A percentile compares a stretch with the other conserved stretches of the same genome.
phyloP scores from a whole-genome alignment of 73 alveolate species.

The Paramecium primaurelia region DNA sequence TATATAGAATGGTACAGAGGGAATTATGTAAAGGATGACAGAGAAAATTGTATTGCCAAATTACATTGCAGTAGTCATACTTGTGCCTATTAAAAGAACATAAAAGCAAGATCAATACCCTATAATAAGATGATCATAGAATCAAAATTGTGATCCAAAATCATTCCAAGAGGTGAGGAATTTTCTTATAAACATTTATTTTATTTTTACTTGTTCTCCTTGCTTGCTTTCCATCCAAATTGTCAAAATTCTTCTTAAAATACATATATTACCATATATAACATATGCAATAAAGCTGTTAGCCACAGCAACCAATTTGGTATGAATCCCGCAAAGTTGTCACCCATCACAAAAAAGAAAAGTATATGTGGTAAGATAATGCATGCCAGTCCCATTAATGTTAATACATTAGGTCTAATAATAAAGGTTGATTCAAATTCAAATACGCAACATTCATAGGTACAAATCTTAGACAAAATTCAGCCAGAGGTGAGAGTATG shows the following conservation, averaged over 20 bases:
- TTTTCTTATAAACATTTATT: not conserved
- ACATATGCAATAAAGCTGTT: not conserved
- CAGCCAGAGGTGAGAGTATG: not conserved
- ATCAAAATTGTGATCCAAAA: slow-evolving; percentile 33
- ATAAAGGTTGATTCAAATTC: not conserved
- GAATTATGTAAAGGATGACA: not conserved
- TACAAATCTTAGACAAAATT: not conserved
- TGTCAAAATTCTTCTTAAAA: slow-evolving; percentile 2
- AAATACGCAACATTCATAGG: slow-evolving; percentile 9
- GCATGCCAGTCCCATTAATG: not conserved
- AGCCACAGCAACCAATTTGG: slow-evolving; percentile 18
- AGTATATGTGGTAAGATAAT: not conserved
- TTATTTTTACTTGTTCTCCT: slow-evolving; percentile 18
- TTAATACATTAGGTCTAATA: not conserved
- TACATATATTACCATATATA: slow-evolving; percentile 14
- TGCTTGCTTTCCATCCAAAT: slow-evolving; percentile 27
- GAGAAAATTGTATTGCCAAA: slow-evolving; percentile 34
- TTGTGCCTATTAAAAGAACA: not conserved
- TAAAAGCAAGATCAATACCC: not conserved
- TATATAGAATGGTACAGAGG: not conserved
- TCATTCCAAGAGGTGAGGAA: slow-evolving; percentile 42
- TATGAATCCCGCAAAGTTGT: not conserved
- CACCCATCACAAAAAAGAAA: not conserved
- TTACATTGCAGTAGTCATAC: slow-evolving; percentile 6
- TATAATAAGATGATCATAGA: not conserved